Evolutionary conservation across 495 filamentous ascomycete genomes (phyloP).

Genomic region (Podospora sp.): DNA sequence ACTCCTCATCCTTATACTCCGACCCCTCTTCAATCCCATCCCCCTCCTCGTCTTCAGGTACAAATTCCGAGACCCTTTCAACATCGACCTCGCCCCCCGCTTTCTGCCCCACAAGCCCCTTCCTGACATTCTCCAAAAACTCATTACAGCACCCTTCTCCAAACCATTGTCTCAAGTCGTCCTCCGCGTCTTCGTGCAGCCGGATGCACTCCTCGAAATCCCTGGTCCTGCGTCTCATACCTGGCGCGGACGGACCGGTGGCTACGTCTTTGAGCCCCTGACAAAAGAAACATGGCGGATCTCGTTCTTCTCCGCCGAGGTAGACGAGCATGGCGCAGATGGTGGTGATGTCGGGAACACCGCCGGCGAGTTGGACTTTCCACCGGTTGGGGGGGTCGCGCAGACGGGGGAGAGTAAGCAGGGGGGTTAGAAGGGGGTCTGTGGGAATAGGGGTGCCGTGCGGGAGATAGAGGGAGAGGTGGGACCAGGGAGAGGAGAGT

Average conservation of each 20-base stretch:
- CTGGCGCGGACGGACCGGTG: background rate
- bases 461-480: background rate
- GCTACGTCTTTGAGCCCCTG: background rate
- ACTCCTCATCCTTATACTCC: background rate
- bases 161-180: background rate
- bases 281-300: constrained; percentile 3
- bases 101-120: too few species aligned
- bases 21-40: background rate
- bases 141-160: constrained; percentile 1
- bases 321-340: constrained; percentile 19
- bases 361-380: constrained; percentile 12
- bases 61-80: too few species aligned
- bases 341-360: background rate
- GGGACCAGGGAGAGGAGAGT: background rate
- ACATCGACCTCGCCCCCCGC: background rate
- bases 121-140: background rate
- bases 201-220: background rate
- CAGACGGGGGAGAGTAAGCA: constrained; percentile 6
- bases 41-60: background rate
- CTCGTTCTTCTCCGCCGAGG: constrained; percentile 5
- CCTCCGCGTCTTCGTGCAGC: background rate
- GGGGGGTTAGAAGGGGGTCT: constrained; percentile 1
- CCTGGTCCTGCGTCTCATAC: background rate
- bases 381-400: constrained; percentile 16
- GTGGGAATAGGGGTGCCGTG: background rate